These are phyloP conservation scores for Penstemon barbatus DNA, from an alignment of 257 asterid species.

Conservation along the genomic window DNA sequence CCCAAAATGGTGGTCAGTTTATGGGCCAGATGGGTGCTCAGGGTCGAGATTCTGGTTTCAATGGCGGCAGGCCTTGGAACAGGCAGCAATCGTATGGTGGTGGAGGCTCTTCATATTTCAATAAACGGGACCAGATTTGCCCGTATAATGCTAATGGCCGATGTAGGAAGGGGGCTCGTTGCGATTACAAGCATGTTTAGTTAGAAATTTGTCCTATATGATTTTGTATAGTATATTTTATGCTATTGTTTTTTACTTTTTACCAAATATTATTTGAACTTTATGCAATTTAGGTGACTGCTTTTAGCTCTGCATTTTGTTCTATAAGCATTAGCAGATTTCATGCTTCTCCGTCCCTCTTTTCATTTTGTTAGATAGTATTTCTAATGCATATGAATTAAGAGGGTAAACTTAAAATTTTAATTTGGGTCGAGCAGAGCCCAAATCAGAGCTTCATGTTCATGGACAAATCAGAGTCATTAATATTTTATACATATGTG, in stretches of 20 bases:
- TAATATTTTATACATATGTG: too few relatives aligned
- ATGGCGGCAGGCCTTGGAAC: conserved; percentile 63
- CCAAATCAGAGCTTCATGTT: too few relatives aligned
- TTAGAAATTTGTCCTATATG: conserved; percentile 19
- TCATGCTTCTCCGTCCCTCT: too few relatives aligned
- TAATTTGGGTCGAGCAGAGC: too few relatives aligned
- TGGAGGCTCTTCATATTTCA: conserved; percentile 42
- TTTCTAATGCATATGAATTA: too few relatives aligned
- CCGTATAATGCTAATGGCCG: conserved; percentile 62
- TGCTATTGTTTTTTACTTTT: conserved; percentile 18
- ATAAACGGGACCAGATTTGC: conserved; percentile 44
- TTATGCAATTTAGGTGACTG: conserved; percentile 41
- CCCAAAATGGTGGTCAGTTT: conserved; percentile 51
- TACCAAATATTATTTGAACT: conserved; percentile 27
- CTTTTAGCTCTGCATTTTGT: conserved; percentile 33
- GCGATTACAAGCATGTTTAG: conserved; percentile 66
- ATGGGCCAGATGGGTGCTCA: conserved; percentile 47
- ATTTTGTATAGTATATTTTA: conserved; percentile 36
- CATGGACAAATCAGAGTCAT: too few relatives aligned
- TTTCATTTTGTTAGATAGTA: too few relatives aligned
- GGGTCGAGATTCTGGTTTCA: conserved; percentile 48
- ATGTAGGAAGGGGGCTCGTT: conserved; percentile 74
- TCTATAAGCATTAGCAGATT: not conserved
- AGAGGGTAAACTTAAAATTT: too few relatives aligned
- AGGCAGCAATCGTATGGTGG: conserved; percentile 59